phyloP scores from a whole-genome alignment of 345 rosid genomes.

The Clausena lansium region DNA sequence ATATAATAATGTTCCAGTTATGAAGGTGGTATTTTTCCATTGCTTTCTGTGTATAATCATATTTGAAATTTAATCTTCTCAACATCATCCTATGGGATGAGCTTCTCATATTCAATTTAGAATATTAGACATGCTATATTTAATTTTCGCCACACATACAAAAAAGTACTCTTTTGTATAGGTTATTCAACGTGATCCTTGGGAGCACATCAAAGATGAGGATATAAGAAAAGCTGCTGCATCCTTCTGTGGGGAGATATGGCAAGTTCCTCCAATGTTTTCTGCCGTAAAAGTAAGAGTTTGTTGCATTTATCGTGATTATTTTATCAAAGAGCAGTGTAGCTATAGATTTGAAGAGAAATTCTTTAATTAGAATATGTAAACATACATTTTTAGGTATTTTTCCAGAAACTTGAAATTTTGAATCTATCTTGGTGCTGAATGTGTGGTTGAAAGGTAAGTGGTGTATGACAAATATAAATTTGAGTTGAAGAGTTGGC shows the following conservation, averaged over 20 bases:
- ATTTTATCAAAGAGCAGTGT: neutral
- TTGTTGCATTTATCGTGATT: neutral
- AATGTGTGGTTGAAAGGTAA: neutral
- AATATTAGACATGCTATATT: conserved; percentile 3
- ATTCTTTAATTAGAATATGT: conserved; percentile 4
- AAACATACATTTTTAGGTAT: neutral
- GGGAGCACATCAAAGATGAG: conserved; percentile 92
- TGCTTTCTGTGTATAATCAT: neutral
- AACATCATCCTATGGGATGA: neutral
- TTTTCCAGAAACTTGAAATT: neutral
- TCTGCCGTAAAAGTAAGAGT: conserved; percentile 93
- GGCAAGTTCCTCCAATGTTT: conserved; percentile 99
- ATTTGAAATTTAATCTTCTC: neutral
- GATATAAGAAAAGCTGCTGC: conserved; percentile 71
- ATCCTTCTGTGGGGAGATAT: conserved; percentile 89
- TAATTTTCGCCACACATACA: neutral
- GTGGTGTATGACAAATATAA: neutral
- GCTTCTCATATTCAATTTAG: neutral
- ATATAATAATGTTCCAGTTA: neutral
- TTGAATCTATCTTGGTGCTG: neutral
- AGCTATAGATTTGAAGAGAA: neutral
- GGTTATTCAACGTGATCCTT: conserved; percentile 94
- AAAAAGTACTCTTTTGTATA: conserved; percentile 21
- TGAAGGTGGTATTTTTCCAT: neutral
- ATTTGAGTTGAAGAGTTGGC: neutral